Evolutionary conservation across 2,329 filamentous ascomycete species (phyloP), one percentile per base, ranked within the genome.

Genomic region (Mycosphaerella sp.): DNA sequence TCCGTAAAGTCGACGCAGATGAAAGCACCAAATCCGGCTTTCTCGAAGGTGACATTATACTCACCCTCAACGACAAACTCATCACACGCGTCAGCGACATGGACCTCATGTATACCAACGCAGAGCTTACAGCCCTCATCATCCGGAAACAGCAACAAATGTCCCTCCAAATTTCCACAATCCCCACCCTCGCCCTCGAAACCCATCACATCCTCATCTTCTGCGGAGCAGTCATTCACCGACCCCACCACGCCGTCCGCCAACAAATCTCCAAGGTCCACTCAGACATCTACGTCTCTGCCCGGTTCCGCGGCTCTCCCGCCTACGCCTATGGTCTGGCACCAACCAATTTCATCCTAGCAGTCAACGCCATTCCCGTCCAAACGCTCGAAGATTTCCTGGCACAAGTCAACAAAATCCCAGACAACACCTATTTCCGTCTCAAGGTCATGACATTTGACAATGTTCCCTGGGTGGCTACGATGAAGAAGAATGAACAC

Each of bases 401-500:
- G 55, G 75, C 76, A 21, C 86, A 89, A 57, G 89, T 94, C 14
- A 81, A 85, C 61, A 84, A 86, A 70, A 96, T 98, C 62, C 87
- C 88, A 0, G 89, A 98, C 63, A 98, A 98, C 66, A 95, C 89
- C 1, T 98, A 98, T 72, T 98, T 98, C 82, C 84, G 93, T 14
- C 78, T 98, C 47, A 90, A 91, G 69, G 89, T 93, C n/a, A 89
- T 97, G 69, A 97, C 93, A 0, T 98, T 98, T 65, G 93, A 98
- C 69, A 95, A 94, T 64, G 89, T 98, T 8, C 91, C 91, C 3
- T 98, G 93, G 89, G 89, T 98, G n/a, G 88, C 94, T 35, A 98
- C 93, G 7, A 95, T 98, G 87, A 98, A 98, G 82, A 97, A 97
- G 80, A 96, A 96, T 62, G 91, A 98, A 67, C 93, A 98, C 71